Conservation (phyloP, 2,329 filamentous ascomycete species). For the Talaromyces verruculosus region DNA sequence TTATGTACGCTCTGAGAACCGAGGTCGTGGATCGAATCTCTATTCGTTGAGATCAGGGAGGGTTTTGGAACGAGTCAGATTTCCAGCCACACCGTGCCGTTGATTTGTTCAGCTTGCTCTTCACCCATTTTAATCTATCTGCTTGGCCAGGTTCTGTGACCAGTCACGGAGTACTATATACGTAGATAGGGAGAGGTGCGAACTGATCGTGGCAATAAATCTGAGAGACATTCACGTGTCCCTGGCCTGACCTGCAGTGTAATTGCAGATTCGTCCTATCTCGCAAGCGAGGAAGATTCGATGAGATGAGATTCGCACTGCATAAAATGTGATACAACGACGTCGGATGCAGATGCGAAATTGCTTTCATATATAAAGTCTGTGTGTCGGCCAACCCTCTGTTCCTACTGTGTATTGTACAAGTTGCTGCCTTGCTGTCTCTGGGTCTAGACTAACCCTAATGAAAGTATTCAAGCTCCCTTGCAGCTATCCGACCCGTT, state of each 20-base stretch:
- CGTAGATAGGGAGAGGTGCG: background rate
- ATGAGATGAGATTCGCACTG: background rate
- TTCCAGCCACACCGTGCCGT: background rate
- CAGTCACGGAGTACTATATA: background rate
- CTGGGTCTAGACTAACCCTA: background rate
- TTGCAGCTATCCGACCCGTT: background rate
- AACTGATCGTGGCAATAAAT: background rate
- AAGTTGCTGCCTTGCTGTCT: too few relatives aligned
- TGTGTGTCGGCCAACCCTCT: background rate
- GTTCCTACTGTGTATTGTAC: background rate
- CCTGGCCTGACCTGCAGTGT: background rate
- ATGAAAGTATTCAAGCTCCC: background rate
- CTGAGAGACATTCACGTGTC: background rate
- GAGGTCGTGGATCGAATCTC: background rate
- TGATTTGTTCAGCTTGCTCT: background rate
- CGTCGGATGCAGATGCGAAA: background rate
- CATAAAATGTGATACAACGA: background rate
- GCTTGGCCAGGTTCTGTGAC: background rate
- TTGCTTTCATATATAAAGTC: background rate
- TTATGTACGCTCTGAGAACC: background rate
- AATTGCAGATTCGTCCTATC: background rate
- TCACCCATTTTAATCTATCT: background rate
- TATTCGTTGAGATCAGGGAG: background rate
- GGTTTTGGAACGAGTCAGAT: constrained; percentile 3
- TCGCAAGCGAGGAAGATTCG: background rate